Evolutionary conservation across 352 stramenopile species (phyloP).

Genomic region (Globisporangium barbulae): DNA sequence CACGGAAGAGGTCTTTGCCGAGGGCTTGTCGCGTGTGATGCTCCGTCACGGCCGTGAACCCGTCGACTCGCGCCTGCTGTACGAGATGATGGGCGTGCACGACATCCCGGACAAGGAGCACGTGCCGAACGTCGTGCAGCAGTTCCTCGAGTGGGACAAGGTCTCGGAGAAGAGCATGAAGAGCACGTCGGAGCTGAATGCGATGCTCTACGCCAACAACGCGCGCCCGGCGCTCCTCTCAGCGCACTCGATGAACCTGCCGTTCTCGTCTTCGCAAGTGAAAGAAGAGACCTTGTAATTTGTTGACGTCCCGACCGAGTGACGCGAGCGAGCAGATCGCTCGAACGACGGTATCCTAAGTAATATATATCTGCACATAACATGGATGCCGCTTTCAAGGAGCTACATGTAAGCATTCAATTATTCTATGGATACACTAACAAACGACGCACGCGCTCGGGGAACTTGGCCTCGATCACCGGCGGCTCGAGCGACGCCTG

Average conservation of each 20-base stretch:
- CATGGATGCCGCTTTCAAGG: neutral
- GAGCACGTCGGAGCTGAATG: slow-evolving; percentile 31
- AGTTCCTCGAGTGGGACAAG: slow-evolving; percentile 58
- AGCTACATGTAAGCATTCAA: neutral
- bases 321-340: neutral
- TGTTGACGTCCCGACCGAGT: neutral
- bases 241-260: slow-evolving; percentile 69
- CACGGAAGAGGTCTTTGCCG: slow-evolving; percentile 57
- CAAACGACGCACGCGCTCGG: neutral
- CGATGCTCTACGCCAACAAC: slow-evolving; percentile 23
- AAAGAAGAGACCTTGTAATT: slow-evolving; percentile 17
- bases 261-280: slow-evolving; percentile 28
- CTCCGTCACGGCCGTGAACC: slow-evolving; percentile 49
- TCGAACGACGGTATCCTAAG: neutral
- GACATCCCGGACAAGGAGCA: slow-evolving; percentile 35
- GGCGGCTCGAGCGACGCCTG: slow-evolving; percentile 1
- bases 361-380: slow-evolving; percentile 4
- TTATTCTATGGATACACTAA: neutral
- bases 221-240: slow-evolving; percentile 37
- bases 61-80: slow-evolving; percentile 46
- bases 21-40: slow-evolving; percentile 61
- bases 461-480: slow-evolving; percentile 1
- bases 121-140: slow-evolving; percentile 44
- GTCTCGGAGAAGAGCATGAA: slow-evolving; percentile 60
- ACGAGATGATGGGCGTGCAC: slow-evolving; percentile 51